Base-by-base conservation (phyloP, 805 yeast genomes). In the Candida maesae region DNA sequence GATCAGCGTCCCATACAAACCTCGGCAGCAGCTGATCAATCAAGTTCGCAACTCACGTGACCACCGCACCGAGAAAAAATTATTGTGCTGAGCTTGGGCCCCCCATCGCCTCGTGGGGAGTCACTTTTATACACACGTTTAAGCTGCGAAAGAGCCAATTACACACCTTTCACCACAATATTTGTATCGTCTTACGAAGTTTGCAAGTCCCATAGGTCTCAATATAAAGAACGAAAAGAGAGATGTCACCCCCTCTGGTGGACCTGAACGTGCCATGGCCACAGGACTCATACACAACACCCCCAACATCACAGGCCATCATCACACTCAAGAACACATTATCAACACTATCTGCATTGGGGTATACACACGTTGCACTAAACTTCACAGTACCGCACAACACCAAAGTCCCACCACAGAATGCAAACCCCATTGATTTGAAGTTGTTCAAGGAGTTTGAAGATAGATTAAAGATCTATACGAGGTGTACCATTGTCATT, bases 221-320 rank as follows among this genome's bases (percentile, higher is more conserved):
- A n/a, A n/a, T n/a, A n/a, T n/a, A n/a, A n/a, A n/a, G n/a, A n/a
- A n/a, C n/a, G n/a, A n/a, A n/a, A n/a, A n/a, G 32, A n/a, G 29
- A 20, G 14, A 36, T 39, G 42, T 5, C 38, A 3, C 30, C 47
- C 13, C 44, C 44, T 10, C 58, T 76, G 20, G 74, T 79, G 44
- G 95, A 85, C 61, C 65, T 85, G 41, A 85, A 84, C 56, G 78
- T 85, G 8, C 75, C 78, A 13, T 84, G 89, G 84, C 93, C 93
- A 0, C 74, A 71, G 39, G 61, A 58, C 13, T 67, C 68, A 38
- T 84, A 74, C 55, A 45, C 54, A 3, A 51, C 64, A 6, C 62
- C 63, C 23, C 74, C 79, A 4, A 57, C 73, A 1, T 49, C 58
- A 3, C 50, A 55, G 11, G 76, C 79, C 40, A 52, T 81, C 2